A percentile compares a stretch with the other conserved stretches of the same genome.
Conservation (phyloP, 164 flowering plant genomes). For the Chimonanthus salicifolius region DNA sequence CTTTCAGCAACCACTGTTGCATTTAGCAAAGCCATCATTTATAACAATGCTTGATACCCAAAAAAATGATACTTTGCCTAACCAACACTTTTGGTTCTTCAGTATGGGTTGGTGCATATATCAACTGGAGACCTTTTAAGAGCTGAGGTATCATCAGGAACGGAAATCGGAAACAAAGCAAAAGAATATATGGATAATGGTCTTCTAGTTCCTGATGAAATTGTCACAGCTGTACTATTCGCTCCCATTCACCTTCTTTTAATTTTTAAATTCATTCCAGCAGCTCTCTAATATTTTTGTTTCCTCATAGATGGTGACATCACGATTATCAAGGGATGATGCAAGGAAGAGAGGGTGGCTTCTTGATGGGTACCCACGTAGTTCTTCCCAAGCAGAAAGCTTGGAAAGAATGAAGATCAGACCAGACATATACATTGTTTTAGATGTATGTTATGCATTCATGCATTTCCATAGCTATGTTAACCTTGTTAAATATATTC, state of each 20-base stretch:
- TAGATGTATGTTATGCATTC: slow-evolving; percentile 49
- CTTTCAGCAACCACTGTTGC: background rate
- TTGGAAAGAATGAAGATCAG: slow-evolving; percentile 59
- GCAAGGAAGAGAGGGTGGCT: slow-evolving; percentile 90
- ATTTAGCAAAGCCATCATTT: background rate
- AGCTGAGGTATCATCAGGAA: slow-evolving; percentile 79
- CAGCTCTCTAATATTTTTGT: background rate
- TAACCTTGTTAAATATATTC: slow-evolving; percentile 1
- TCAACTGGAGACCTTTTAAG: slow-evolving; percentile 92
- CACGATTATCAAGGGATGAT: slow-evolving; percentile 68
- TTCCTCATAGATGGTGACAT: slow-evolving; percentile 67
- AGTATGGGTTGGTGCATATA: slow-evolving; percentile 96
- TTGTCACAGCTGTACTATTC: slow-evolving; percentile 67
- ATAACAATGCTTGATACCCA: background rate
- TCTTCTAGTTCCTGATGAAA: slow-evolving; percentile 85
- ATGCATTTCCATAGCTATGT: background rate
- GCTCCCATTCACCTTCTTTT: slow-evolving; percentile 1
- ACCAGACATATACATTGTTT: slow-evolving; percentile 65
- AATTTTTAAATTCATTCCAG: background rate
- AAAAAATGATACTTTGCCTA: background rate
- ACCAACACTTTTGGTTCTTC: slow-evolving; percentile 16
- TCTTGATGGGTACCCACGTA: slow-evolving; percentile 91
- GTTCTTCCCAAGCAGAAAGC: slow-evolving; percentile 67
- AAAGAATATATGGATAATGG: slow-evolving; percentile 86
- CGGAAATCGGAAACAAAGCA: slow-evolving; percentile 83